Conservation (phyloP, 805 yeast genomes). For the Priceomyces fermenticarens region DNA sequence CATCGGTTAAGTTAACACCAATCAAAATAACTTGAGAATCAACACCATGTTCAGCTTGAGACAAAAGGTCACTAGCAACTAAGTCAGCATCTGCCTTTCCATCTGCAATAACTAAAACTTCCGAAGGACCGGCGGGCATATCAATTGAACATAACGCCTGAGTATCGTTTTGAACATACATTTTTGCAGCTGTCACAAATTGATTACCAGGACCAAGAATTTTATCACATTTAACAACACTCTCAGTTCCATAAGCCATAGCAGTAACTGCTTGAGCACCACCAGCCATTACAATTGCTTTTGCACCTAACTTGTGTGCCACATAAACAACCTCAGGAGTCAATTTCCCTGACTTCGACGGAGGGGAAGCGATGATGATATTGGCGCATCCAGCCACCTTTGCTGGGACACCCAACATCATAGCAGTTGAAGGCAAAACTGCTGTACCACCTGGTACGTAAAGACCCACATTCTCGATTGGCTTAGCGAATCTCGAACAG, state of each 20-base stretch:
- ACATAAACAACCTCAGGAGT: conserved; percentile 98
- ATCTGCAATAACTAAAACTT: conserved; percentile 95
- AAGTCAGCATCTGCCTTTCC: conserved; percentile 85
- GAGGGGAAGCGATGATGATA: conserved; percentile 88
- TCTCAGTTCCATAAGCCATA: conserved; percentile 96
- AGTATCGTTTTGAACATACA: conserved; percentile 94
- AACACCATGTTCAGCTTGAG: conserved; percentile 98
- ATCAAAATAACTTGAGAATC: conserved; percentile 95
- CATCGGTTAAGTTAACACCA: conserved; percentile 67
- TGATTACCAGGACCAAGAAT: conserved; percentile 99
- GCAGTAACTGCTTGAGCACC: conserved; percentile 99
- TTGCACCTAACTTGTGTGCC: conserved; percentile 93
- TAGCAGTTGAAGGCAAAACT: conserved; percentile 93
- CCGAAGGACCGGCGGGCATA: conserved; percentile 99
- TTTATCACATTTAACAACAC: conserved; percentile 91
- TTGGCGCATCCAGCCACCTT: conserved; percentile 95
- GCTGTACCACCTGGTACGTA: conserved; percentile 99
- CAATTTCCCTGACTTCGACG: conserved; percentile 80
- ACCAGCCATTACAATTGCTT: conserved; percentile 89
- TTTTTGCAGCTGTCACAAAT: conserved; percentile 98
- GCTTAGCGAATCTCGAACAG: conserved; percentile 93
- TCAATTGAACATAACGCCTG: conserved; percentile 94
- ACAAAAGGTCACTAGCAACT: conserved; percentile 92
- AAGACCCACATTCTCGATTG: conserved; percentile 91
- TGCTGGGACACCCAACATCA: conserved; percentile 98